phyloP scores from a whole-genome alignment of 2,329 filamentous ascomycete genomes.

The Neopestalotiopsis sp. region DNA sequence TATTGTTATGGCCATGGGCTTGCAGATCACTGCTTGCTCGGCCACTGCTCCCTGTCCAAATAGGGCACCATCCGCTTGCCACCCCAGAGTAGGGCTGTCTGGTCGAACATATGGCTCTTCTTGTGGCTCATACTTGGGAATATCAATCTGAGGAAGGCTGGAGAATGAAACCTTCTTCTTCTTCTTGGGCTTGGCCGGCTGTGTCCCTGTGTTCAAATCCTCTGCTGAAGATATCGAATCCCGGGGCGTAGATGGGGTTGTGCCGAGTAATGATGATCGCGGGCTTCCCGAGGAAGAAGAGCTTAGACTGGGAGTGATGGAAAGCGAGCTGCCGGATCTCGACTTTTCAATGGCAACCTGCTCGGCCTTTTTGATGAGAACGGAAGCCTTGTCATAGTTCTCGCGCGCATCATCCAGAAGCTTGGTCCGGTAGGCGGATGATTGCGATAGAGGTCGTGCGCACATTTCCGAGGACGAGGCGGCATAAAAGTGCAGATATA shows the following conservation, averaged over 20 bases:
- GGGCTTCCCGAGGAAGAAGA: slow-evolving; percentile 55
- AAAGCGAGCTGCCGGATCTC: slow-evolving; percentile 42
- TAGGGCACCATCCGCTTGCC: slow-evolving; percentile 45
- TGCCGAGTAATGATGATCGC: slow-evolving; percentile 44
- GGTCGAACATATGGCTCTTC: slow-evolving; percentile 57
- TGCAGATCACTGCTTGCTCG: background rate
- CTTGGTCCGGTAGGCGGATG: slow-evolving; percentile 49
- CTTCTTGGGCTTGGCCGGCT: slow-evolving; percentile 25
- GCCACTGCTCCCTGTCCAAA: slow-evolving; percentile 19
- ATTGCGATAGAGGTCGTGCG: slow-evolving; percentile 51
- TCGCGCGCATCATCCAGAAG: slow-evolving; percentile 56
- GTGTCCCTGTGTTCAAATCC: slow-evolving; percentile 23
- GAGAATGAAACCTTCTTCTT: slow-evolving; percentile 53
- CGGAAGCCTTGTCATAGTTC: slow-evolving; percentile 56
- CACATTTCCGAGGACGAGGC: slow-evolving; percentile 64
- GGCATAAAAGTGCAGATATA: slow-evolving; percentile 67
- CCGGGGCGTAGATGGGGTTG: slow-evolving; percentile 50
- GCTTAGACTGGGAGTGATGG: slow-evolving; percentile 44
- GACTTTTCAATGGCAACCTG: slow-evolving; percentile 40
- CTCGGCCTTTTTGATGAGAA: slow-evolving; percentile 53
- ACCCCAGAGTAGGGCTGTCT: slow-evolving; percentile 64
- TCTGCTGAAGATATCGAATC: slow-evolving; percentile 39
- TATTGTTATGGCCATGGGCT: background rate
- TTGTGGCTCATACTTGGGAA: slow-evolving; percentile 31
- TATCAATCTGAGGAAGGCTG: slow-evolving; percentile 35